Conservation (phyloP, 257 asterid species). For the Solanum virginianum region DNA sequence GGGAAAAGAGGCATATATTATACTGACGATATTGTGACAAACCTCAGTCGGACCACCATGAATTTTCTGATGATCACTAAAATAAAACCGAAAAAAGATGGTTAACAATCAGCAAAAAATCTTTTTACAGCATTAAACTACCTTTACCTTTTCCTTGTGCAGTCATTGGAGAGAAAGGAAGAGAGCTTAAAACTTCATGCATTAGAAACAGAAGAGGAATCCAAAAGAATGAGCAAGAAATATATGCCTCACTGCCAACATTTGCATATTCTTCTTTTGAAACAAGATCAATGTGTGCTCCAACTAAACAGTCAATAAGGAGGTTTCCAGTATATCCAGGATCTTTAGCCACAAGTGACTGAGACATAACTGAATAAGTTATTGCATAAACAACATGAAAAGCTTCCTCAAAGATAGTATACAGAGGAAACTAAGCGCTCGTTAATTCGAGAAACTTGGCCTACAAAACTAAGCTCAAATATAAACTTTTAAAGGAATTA, state of each 20-base stretch:
- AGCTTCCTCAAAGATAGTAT: too few relatives aligned
- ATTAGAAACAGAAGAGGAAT: background rate
- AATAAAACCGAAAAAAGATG: too few relatives aligned
- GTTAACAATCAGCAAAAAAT: background rate
- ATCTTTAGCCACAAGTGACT: conserved; percentile 74
- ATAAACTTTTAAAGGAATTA: too few relatives aligned
- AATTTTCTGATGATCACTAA: too few relatives aligned
- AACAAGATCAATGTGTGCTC: conserved; percentile 89
- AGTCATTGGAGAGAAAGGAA: background rate
- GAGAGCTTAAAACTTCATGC: background rate
- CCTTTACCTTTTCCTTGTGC: background rate
- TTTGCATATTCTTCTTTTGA: conserved; percentile 85
- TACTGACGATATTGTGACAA: too few relatives aligned
- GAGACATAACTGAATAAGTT: conserved; percentile 5
- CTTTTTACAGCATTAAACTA: background rate
- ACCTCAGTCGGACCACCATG: too few relatives aligned
- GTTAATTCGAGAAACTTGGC: too few relatives aligned
- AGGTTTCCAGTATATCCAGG: conserved; percentile 97
- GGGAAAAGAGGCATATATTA: too few relatives aligned
- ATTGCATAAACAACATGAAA: background rate
- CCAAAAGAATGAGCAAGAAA: background rate
- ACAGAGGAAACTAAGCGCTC: too few relatives aligned
- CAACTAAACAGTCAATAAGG: conserved; percentile 84
- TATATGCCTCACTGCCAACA: conserved; percentile 64
- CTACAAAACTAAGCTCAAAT: too few relatives aligned